Evolutionary conservation across 2,329 filamentous ascomycete species (phyloP), one percentile per base, ranked within the genome.

Genomic region (Colletotrichum noveboracense): DNA sequence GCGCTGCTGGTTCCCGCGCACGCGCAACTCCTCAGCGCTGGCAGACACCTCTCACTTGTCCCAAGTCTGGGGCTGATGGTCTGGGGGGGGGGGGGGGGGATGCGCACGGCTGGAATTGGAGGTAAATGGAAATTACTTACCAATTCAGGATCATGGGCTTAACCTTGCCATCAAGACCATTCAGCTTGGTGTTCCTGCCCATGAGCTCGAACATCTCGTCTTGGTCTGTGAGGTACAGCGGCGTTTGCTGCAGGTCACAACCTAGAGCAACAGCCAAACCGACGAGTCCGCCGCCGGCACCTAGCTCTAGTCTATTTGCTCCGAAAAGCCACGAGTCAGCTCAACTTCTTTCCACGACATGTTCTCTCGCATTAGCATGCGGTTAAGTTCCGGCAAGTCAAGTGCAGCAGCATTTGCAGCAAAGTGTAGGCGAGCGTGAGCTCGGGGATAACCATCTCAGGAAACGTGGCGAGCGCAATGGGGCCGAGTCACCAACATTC

Each of bases 231-330:
- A 98, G 91, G 81, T 93, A 90, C 75, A 98, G 84, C n/a, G 90
- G 88, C 56, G 84, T 79, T 43, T 76, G 88, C 71, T 79, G 83
- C 89, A 92, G 62, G 55, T 71, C 67, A 67, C 75, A 77, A 30
- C 89, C 91, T 36, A 88, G 85, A 34, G 91, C 91, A 36, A 93
- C 88, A 14, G 89, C 91, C 75, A 94, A 86, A 66, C 92, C 96
- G 66, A 98, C 95, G 66, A 98, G 90, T 24, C 97, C 97, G 71
- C 96, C 95, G 74, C 97, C 97, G 75, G 96, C 95, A 72, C 97
- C 97, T 56, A 99, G 89, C 86, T 98, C 97, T 80, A 98, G 88
- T 86, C 95, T 98, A 81, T 76, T 74, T 61, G 67, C 60, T 43
- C 66, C 74, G 71, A 74, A 70, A 30, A 70, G 28, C 30, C 55